Evolutionary conservation across 768 basidiomycete species (phyloP).

Genomic region (Chalciporus pseudorubinellus): DNA sequence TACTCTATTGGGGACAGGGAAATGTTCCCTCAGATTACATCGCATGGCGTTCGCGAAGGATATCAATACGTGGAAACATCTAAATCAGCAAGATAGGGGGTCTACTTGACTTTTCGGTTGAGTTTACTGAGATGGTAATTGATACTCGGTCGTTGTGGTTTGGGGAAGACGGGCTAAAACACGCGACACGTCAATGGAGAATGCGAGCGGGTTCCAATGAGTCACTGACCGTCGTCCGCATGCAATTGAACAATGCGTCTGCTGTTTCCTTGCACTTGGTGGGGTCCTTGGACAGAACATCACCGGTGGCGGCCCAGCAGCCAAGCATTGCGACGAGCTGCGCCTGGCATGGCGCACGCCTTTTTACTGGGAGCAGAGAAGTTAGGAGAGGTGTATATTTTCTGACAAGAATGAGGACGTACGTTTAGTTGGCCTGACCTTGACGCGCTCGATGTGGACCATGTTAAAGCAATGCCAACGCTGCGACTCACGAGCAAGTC

Average conservation of each 20-base stretch:
- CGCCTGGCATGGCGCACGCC: slow-evolving; percentile 25
- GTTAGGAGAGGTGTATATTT: neutral
- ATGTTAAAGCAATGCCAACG: slow-evolving; percentile 22
- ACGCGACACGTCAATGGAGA: slow-evolving; percentile 1
- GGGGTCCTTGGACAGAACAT: slow-evolving; percentile 48
- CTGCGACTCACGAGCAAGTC: neutral
- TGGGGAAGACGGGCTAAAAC: slow-evolving; percentile 63
- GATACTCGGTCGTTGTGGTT: slow-evolving; percentile 71
- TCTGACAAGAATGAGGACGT: slow-evolving; percentile 16
- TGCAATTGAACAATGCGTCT: slow-evolving; percentile 68
- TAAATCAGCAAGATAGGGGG: slow-evolving; percentile 15
- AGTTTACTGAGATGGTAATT: slow-evolving; percentile 88
- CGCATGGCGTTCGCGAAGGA: slow-evolving; percentile 13
- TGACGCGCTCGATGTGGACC: slow-evolving; percentile 77
- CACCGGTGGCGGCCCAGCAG: slow-evolving; percentile 79
- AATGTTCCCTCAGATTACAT: slow-evolving; percentile 16
- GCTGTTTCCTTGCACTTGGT: slow-evolving; percentile 58
- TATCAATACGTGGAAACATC: slow-evolving; percentile 16
- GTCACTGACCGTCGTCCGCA: slow-evolving; percentile 75
- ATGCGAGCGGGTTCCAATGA: neutral
- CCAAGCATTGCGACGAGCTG: slow-evolving; percentile 78
- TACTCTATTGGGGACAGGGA: neutral
- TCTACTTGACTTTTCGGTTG: slow-evolving; percentile 69
- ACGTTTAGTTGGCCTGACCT: slow-evolving; percentile 78
- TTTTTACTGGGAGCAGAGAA: slow-evolving; percentile 4